phyloP scores from a whole-genome alignment of 768 basidiomycete genomes.

The Boletus huronensis region DNA sequence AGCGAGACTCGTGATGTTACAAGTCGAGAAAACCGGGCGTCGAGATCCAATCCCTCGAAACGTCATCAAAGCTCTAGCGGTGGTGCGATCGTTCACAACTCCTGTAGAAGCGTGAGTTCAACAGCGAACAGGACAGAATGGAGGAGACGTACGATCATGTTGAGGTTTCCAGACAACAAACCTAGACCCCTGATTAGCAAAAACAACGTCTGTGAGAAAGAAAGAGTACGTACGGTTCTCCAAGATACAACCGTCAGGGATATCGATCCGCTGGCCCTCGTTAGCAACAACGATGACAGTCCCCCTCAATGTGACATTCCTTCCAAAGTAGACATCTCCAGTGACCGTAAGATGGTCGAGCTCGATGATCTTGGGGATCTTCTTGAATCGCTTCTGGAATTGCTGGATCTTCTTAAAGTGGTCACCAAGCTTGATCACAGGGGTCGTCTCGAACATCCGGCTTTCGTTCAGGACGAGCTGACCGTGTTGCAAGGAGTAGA shows the following conservation, averaged over 20 bases:
- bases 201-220: neutral
- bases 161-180: conserved; percentile 71
- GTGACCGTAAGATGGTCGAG: conserved; percentile 73
- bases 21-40: conserved; percentile 4
- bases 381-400: conserved; percentile 75
- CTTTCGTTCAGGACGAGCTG: conserved; percentile 58
- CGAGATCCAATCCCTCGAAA: conserved; percentile 3
- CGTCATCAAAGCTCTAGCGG: neutral
- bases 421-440: conserved; percentile 75
- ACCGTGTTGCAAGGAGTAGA: conserved; percentile 70
- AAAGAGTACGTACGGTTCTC: conserved; percentile 52
- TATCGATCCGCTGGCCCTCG: conserved; percentile 70
- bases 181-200: conserved; percentile 34
- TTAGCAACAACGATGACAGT: conserved; percentile 77
- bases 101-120: conserved; percentile 19
- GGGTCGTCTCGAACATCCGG: conserved; percentile 58
- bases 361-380: conserved; percentile 69
- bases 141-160: conserved; percentile 54
- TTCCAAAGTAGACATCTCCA: conserved; percentile 65
- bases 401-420: conserved; percentile 72
- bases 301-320: conserved; percentile 59
- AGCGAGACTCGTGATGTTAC: neutral
- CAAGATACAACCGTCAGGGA: conserved; percentile 70
- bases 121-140: neutral
- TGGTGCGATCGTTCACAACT: conserved; percentile 24